Base-by-base conservation (phyloP, 2,329 filamentous ascomycete species). In the Curvularia sp. region DNA sequence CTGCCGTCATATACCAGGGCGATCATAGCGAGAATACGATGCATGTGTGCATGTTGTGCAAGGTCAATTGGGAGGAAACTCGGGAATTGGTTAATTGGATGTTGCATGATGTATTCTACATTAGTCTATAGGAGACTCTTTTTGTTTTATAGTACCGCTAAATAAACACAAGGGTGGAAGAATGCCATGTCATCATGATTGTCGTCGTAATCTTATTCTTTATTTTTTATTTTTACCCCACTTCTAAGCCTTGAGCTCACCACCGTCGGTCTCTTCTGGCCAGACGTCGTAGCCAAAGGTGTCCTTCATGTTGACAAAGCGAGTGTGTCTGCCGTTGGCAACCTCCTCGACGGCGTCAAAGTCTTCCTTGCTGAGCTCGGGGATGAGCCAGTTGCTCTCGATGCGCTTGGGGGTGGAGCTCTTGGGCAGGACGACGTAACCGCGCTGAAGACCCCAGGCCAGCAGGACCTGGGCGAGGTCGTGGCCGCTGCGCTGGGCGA, bases 241-340 rank as follows among this genome's bases (percentile, higher is more conserved):
- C 50, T 19, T 46, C 39, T 65, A 70, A 28, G 61, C 65, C 65
- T 68, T 71, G 54, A 71, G 59, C 63, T 69, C 69, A 54, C 64
- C 68, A 46, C 55, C 51, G 12, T 71, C 53, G 0, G 66, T 69
- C 74, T 80, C 79, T 54, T 79, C 73, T n/a, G 77, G 73, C 79
- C 79, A 80, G 49, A 91, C 84, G 67, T 92, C 82, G 73, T 89
- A 90, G 6, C 89, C 89, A 75, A 92, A 92, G 1, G 87, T 90
- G 64, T 91, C 89, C 82, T 90, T 92, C 89, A 92, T 92, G 80
- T 92, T 91, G 58, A 92, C 89, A 70, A 92, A 92, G 36, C 89
- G 85, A 25, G 84, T 85, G 75, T 90, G 86, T 50, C 89, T 82
- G 34, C 86, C 86, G 73, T 85, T 82, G 1, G 88, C 87, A 7